A percentile compares a stretch with the other conserved stretches of the same genome.
phyloP scores from a whole-genome alignment of 768 basidiomycete species.

The Trichaptum fuscoviolaceum region DNA sequence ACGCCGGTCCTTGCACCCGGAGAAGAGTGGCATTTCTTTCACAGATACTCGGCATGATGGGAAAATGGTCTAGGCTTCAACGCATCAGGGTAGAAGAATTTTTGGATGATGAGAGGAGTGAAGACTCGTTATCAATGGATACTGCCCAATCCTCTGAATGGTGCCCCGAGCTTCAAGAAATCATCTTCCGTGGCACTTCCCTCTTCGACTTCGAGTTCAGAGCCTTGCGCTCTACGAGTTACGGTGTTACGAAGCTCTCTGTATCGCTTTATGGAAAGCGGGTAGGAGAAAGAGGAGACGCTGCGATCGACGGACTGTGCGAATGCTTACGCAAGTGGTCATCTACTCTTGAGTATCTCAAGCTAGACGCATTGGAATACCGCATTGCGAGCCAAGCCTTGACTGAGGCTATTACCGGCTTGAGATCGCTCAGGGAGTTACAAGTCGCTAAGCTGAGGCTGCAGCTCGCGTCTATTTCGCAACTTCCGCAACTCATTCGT shows the following conservation, averaged over 20 bases:
- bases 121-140: no score
- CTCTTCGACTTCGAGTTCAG: not conserved
- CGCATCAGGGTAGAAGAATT: not conserved
- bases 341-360: not conserved
- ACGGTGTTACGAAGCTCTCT: not conserved
- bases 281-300: not conserved
- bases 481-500: not conserved
- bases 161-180: not conserved
- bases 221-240: not conserved
- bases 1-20: no score
- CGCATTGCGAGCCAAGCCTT: not conserved
- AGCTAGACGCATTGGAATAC: not conserved
- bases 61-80: not conserved
- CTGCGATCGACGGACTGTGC: not conserved
- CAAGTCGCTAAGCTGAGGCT: no score
- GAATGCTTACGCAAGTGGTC: not conserved
- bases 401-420: not conserved
- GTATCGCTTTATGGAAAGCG: not conserved
- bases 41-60: not conserved
- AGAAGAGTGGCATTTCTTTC: not conserved
- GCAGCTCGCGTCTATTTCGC: not conserved
- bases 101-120: not conserved
- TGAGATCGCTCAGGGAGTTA: no score
- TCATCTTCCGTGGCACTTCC: not conserved
- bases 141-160: not conserved